phyloP scores from a whole-genome alignment of 352 stramenopile genomes.

The Phytophthora crassamura region DNA sequence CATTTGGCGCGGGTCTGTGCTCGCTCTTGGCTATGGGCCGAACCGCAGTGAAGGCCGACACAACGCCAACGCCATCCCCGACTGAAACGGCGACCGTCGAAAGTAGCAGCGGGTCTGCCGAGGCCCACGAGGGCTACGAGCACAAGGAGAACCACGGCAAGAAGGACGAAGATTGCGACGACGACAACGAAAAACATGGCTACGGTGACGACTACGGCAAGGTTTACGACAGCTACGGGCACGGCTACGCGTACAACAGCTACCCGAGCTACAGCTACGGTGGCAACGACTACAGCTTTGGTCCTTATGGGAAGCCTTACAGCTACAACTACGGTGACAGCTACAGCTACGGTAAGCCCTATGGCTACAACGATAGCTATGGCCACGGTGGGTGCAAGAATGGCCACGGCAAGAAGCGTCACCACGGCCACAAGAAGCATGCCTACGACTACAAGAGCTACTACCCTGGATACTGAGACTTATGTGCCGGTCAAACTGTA shows the following conservation, averaged over 20 bases:
- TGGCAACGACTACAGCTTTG: not conserved
- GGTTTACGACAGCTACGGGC: no score
- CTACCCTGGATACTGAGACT: no score
- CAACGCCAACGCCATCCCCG: not conserved
- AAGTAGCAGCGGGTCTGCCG: not conserved
- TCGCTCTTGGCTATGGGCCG: not conserved
- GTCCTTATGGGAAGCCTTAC: not conserved
- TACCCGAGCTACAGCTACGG: no score
- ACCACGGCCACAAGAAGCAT: conserved; percentile 7
- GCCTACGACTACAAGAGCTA: not conserved
- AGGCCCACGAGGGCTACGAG: not conserved
- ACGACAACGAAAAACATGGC: no score
- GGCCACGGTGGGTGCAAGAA: not conserved
- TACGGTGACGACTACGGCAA: no score
- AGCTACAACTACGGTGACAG: conserved; percentile 6
- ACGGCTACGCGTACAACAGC: no score
- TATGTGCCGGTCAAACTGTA: no score
- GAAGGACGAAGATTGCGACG: no score
- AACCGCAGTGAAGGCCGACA: not conserved
- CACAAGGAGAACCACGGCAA: not conserved
- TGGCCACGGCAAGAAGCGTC: not conserved
- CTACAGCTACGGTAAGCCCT: not conserved
- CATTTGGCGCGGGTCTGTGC: not conserved
- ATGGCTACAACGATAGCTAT: not conserved
- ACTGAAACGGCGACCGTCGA: conserved; percentile 1